Evolutionary conservation across 768 basidiomycete genomes (phyloP).

Genomic region (Lenzites betulinus): DNA sequence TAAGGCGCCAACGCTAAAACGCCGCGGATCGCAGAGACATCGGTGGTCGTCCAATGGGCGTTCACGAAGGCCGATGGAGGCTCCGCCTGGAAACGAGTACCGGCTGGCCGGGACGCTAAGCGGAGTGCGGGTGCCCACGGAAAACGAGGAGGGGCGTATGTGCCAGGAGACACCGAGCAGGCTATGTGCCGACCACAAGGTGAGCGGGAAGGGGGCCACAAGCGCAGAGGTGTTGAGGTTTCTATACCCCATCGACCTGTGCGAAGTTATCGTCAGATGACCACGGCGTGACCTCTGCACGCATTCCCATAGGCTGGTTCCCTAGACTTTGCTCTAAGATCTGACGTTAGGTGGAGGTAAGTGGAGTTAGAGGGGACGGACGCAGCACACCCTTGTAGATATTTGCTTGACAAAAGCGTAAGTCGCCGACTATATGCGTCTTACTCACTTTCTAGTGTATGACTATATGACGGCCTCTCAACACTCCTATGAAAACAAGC

Average conservation of each 20-base stretch:
- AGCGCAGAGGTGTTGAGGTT: no score
- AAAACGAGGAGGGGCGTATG: no score
- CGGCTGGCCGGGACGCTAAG: no score
- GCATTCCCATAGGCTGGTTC: neutral
- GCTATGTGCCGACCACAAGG: no score
- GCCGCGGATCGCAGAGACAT: neutral
- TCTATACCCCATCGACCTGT: no score
- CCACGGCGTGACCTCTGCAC: neutral
- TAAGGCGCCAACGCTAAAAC: neutral
- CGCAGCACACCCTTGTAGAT: neutral
- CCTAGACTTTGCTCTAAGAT: no score
- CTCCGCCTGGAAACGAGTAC: no score
- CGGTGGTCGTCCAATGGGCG: conserved; percentile 1
- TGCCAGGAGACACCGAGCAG: no score
- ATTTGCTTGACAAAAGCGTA: neutral
- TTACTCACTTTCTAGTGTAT: conserved; percentile 5
- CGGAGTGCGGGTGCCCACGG: no score
- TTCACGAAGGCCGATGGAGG: neutral
- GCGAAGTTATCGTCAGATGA: no score
- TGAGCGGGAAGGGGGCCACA: no score
- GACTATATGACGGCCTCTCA: no score
- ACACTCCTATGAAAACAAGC: neutral
- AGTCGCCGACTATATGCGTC: neutral
- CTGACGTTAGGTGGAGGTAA: neutral
- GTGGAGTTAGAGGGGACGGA: conserved; percentile 4